Evolutionary conservation across 495 filamentous ascomycete species (phyloP), one percentile per base, ranked within the genome.

Genomic region (Astrothelium macrocarpum): DNA sequence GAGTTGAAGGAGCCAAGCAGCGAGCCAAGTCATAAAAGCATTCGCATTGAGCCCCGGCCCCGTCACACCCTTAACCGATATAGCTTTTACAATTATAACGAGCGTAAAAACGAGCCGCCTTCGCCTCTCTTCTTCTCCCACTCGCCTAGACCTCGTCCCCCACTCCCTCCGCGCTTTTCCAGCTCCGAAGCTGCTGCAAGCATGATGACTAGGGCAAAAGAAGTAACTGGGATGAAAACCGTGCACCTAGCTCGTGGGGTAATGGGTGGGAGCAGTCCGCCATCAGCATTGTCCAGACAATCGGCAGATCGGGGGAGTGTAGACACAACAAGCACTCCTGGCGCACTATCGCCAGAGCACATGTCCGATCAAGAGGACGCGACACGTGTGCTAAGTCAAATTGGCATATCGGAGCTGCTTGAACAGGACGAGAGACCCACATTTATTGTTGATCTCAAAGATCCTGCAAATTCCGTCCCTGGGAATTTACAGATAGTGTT

Each of bases 381-480:
- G 28, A 62, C 81, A 29, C 77, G 82, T 49, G 69, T 81, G 25
- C 75, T 90, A 10, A 77, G 76, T 26, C 78, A 77, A 53, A 76
- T 90, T 63, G 85, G 84, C 11, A 74, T 87, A 9, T 67, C 82
- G 25, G 87, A 89, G 73, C 72, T 89, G 28, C 70, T 89, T 56
- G 86, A 90, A 59, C 81, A 84, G 59, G 87, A 89, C 66, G 80
- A 84, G 32, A 74, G 86, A 28, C 86, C 85, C 25, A 86, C 84
- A 7, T 89, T 90, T 67, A 78, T 89, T 61, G 73, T 89, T 18
- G 87, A 90, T 64, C 73, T 87, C 10, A 76, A 71, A 32, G 82
- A 85, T 63, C 64, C 75, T 5, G 67, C 70, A n/a, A 84, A 83
- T 68, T 80, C 71, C 65, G 75, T 68, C 32, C 74, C 83, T 2